A percentile compares a stretch with the other conserved stretches of the same genome.
Conservation (phyloP, 2,329 filamentous ascomycete genomes). For the Blumeria hordei region DNA sequence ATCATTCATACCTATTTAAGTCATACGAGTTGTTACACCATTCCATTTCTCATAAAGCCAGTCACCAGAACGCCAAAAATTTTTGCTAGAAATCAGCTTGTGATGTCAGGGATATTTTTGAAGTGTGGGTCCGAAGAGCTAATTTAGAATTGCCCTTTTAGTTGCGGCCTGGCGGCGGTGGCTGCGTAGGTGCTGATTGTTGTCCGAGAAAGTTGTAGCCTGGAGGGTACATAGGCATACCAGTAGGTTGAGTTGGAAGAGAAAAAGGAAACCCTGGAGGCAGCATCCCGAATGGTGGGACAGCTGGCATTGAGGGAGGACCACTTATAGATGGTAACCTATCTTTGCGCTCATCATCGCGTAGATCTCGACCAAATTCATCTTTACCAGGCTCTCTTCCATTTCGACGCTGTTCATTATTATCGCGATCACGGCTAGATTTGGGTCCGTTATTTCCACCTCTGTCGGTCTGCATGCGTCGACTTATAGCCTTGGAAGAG, state of each 20-base stretch:
- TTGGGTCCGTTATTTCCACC: constrained; percentile 40
- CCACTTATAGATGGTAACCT: constrained; percentile 3
- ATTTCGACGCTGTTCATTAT: constrained; percentile 6
- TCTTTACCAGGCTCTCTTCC: constrained; percentile 1
- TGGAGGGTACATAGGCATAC: constrained; percentile 26
- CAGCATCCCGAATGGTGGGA: constrained; percentile 9
- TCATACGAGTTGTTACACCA: too few relatives aligned
- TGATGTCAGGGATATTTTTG: too few relatives aligned
- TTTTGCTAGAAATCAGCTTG: too few relatives aligned
- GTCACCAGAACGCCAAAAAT: too few relatives aligned
- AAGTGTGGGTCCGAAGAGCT: too few relatives aligned
- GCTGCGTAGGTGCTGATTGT: constrained; percentile 10
- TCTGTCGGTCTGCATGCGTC: constrained; percentile 45
- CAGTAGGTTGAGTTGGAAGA: constrained; percentile 21
- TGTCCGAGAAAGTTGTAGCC: constrained; percentile 18
- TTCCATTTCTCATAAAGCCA: too few relatives aligned
- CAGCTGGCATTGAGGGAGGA: constrained; percentile 7
- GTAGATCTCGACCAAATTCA: constrained; percentile 4
- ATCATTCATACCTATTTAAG: too few relatives aligned
- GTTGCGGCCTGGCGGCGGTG: constrained; percentile 7
- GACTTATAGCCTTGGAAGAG: constrained; percentile 66
- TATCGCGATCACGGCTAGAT: constrained; percentile 18
- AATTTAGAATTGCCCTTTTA: constrained; percentile 1
- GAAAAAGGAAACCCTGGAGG: constrained; percentile 16
- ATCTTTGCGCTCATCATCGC: constrained; percentile 6